Conservation (phyloP, 2,329 filamentous ascomycete species). For the Grosmannia huntii region DNA sequence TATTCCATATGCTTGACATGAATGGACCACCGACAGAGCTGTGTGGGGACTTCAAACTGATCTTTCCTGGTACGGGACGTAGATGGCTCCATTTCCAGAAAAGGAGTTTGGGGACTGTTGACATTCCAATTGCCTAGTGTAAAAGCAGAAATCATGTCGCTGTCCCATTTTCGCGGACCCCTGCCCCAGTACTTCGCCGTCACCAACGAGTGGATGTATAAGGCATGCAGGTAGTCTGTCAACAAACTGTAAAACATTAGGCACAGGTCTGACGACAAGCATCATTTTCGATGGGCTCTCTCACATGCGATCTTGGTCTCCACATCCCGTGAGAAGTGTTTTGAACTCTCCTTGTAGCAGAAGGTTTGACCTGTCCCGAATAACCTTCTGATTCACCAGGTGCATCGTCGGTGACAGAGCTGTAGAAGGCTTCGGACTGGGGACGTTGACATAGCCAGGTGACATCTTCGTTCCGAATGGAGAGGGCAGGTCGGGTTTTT, state of each 20-base stretch:
- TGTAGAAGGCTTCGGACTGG: neutral
- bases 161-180: neutral
- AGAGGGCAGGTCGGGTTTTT: neutral
- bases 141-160: neutral
- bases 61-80: neutral
- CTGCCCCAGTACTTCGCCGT: neutral
- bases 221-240: neutral
- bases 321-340: neutral
- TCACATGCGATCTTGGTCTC: neutral
- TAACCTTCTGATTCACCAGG: neutral
- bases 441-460: neutral
- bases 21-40: neutral
- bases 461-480: neutral
- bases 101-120: too few species aligned
- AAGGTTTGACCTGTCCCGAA: neutral
- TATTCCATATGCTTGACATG: neutral
- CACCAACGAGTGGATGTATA: neutral
- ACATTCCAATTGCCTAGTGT: neutral
- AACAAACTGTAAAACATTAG: neutral
- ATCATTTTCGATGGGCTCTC: neutral
- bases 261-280: neutral
- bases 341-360: neutral
- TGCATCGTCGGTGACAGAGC: neutral
- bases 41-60: neutral
- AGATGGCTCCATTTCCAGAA: neutral